Evolutionary conservation across 2,329 filamentous ascomycete species (phyloP), one percentile per base, ranked within the genome.

Genomic region (Ophiostoma perfectum): DNA sequence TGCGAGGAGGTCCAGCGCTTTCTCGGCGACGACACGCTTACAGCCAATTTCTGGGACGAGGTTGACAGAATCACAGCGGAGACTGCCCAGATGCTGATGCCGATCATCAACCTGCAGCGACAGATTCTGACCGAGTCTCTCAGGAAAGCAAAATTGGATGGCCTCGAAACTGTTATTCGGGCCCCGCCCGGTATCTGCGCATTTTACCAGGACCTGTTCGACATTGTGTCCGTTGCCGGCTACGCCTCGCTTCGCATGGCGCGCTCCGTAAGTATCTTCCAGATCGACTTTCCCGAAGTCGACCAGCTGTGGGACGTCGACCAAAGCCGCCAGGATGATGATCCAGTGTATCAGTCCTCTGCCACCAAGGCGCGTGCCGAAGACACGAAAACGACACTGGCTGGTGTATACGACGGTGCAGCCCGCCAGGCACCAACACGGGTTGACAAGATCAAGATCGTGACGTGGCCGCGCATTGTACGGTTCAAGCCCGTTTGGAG

Each of bases 11-110:
- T 77, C 41, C 74, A 75, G 64, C 67, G 73, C 14, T 69, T 74
- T 2, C 66, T 80, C 4, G 68, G 67, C 8, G 63, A 63, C 2
- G 27, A 71, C 2, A 69, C 74, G 0, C 39, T 79, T 16, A 75
- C 79, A 0, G 67, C 65, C 0, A 42, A 72, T 2, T 81, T 81
- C 73, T 82, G 78, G 78, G 62, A 70, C 1, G 66, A 68, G 9
- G 78, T 81, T 9, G 79, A 80, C 65, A 70, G 73, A 14, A 70
- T 80, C 38, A 71, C 79, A 1, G 73, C 75, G 1, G 74, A 76
- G 68, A 72, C 77, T 2, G 72, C 75, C 4, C 69, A 73, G 11
- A 71, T 81, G 47, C 75, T 81, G 49, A 72, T 80, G 38, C 79
- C 80, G 1, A 45, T 80, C 5, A 44, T 79, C 55, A 73, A 74